phyloP scores from a whole-genome alignment of 1,139 yeast species.

The Hemisphaericaspora subhashii region DNA sequence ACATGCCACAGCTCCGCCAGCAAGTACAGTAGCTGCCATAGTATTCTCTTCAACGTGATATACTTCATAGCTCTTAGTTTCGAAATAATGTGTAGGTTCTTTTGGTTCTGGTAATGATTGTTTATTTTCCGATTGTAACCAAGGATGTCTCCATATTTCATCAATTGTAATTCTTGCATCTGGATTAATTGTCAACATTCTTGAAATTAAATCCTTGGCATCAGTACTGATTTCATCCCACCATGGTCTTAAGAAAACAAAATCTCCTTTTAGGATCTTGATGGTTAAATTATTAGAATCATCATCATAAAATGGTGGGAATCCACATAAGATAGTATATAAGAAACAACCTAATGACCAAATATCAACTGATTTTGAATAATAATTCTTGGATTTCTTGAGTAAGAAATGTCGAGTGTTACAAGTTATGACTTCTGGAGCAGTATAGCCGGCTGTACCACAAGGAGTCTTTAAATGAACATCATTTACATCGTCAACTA shows the following conservation, averaged over 20 bases:
- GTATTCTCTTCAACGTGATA: slow-evolving; percentile 13
- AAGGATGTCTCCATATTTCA: slow-evolving; percentile 60
- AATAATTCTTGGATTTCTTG: slow-evolving; percentile 58
- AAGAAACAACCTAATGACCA: slow-evolving; percentile 96
- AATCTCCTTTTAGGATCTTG: slow-evolving; percentile 83
- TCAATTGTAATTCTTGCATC: slow-evolving; percentile 60
- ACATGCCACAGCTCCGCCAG: slow-evolving; percentile 5
- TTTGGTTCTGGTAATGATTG: slow-evolving; percentile 2
- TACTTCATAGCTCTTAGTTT: slow-evolving; percentile 12
- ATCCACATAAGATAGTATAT: slow-evolving; percentile 88
- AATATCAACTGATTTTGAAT: slow-evolving; percentile 89
- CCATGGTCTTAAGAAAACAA: slow-evolving; percentile 86
- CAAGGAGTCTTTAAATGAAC: slow-evolving; percentile 60
- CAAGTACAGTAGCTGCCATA: not conserved
- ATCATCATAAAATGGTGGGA: slow-evolving; percentile 95
- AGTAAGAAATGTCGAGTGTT: slow-evolving; percentile 28
- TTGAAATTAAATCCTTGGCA: slow-evolving; percentile 67
- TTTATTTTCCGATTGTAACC: slow-evolving; percentile 20
- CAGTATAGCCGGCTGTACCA: slow-evolving; percentile 71
- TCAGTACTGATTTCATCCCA: slow-evolving; percentile 89
- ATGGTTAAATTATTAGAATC: slow-evolving; percentile 75
- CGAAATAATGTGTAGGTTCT: slow-evolving; percentile 11
- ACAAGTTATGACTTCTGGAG: slow-evolving; percentile 82
- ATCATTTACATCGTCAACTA: slow-evolving; percentile 22
- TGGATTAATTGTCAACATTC: slow-evolving; percentile 62